These are phyloP conservation scores for Salix suchowensis DNA, from an alignment of 345 rosid genomes.

Conservation along the genomic window DNA sequence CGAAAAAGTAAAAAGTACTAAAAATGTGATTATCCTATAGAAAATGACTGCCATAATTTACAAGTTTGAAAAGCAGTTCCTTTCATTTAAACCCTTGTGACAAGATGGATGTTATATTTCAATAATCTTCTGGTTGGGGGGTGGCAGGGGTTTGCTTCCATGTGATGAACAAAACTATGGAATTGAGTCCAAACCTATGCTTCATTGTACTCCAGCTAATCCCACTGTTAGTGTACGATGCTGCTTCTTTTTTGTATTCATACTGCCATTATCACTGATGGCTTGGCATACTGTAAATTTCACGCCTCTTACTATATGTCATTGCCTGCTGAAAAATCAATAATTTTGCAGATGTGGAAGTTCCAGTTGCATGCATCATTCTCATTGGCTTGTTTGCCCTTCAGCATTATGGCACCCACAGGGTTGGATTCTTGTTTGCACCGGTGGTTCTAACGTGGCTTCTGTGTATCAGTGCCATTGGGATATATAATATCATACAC, in stretches of 20 bases:
- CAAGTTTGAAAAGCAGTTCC: neutral
- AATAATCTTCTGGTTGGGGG: no score
- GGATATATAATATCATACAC: conserved; percentile 60
- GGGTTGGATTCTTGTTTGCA: conserved; percentile 82
- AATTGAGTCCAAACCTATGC: neutral
- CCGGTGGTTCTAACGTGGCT: conserved; percentile 80
- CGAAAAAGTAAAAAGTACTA: neutral
- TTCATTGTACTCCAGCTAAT: neutral
- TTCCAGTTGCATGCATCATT: conserved; percentile 72
- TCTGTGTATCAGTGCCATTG: conserved; percentile 70
- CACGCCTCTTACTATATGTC: conserved; percentile 4
- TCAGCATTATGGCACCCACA: conserved; percentile 89
- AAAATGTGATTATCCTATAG: neutral
- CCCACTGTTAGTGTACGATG: neutral
- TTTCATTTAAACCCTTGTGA: neutral
- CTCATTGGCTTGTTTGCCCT: conserved; percentile 80
- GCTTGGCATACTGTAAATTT: neutral
- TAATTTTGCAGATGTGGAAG: conserved; percentile 63
- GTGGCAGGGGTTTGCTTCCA: neutral
- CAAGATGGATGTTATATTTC: neutral
- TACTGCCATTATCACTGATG: neutral
- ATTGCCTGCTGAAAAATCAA: conserved; percentile 2
- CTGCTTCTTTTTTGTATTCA: neutral
- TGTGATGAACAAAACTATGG: neutral
- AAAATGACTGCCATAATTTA: neutral